A percentile compares a stretch with the other conserved stretches of the same genome.
phyloP scores from a whole-genome alignment of 371 early-diverging fungal species.

The Actinomucor elegans region DNA sequence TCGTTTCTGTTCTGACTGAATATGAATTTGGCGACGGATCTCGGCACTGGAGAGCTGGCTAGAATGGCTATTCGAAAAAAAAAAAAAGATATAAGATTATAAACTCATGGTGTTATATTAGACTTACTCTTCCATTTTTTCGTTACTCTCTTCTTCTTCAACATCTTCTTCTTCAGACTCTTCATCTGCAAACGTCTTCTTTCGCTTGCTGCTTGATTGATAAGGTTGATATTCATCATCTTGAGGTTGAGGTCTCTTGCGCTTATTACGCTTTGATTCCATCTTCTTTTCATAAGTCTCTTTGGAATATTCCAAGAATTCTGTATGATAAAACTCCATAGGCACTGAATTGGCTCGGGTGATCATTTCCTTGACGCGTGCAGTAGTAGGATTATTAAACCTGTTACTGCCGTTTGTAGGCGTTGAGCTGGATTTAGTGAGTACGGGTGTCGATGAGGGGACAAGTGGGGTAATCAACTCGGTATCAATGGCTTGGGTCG shows the following conservation, averaged over 20 bases:
- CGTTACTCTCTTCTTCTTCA: conserved; percentile 29
- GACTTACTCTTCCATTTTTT: conserved; percentile 27
- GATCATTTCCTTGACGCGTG: conserved; percentile 51
- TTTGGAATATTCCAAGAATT: conserved; percentile 51
- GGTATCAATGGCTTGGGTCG: conserved; percentile 1
- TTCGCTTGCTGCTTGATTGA: conserved; percentile 25
- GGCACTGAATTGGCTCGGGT: conserved; percentile 48
- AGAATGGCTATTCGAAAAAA: background rate
- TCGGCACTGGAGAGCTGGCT: conserved; percentile 30
- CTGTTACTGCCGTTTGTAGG: conserved; percentile 3
- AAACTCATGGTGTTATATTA: background rate
- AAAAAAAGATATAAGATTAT: background rate
- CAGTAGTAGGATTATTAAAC: conserved; percentile 35
- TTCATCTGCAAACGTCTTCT: conserved; percentile 6
- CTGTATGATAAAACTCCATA: conserved; percentile 52
- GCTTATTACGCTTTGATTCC: conserved; percentile 44
- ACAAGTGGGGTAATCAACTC: conserved; percentile 1
- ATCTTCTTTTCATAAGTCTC: conserved; percentile 48
- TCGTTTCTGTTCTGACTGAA: conserved; percentile 55
- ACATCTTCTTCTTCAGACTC: conserved; percentile 27
- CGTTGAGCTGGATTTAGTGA: background rate
- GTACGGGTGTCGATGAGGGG: conserved; percentile 18
- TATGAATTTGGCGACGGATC: conserved; percentile 52
- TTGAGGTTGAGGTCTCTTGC: conserved; percentile 30
- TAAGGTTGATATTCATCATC: conserved; percentile 12